Base-by-base conservation (phyloP, 305 asterid genomes). In the Solanum hybrid region DNA sequence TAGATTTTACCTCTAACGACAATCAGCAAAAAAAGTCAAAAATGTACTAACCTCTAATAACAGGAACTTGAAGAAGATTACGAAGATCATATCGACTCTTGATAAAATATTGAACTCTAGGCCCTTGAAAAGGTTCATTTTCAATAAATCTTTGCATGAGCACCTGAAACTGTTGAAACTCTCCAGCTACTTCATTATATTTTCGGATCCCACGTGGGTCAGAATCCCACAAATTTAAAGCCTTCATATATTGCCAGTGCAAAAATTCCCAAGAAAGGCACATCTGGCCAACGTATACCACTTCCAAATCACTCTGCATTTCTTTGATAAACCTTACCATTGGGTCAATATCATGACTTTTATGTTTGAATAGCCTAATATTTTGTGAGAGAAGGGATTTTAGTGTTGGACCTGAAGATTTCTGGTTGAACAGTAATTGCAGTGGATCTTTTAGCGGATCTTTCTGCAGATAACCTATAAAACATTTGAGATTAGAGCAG, bases 251-350 rank as follows among this genome's bases (percentile, higher is more conserved):
- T 91, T 97, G 97, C 99, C 98, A 96, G 37, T 95, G 96, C 90
- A 98, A 92, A 94, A 96, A 94, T 90, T 98, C 99, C 99, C 99
- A 98, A 0, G 99, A 97, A 64, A 95, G 97, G 91, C 99, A 97
- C 96, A 93, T 94, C 87, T 97, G 99, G 24, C 98, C 99, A 4
- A 97, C 98, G 89, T 98, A 98, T 3, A 98, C 97, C 57, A 92
- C 94, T 89, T 98, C 99, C 7, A 98, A 95, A 91, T 98, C 99
- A 57, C 96, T 93, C 92, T 95, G 93, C 89, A 97, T 76, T 91
- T 97, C 99, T 88, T 94, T 89, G 81, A 98, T 89, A 28, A 97
- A 94, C 94, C 94, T 95, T 90, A 91, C 94, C 97, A 92, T 94
- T 6, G 99, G 98, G 42, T 98, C 97, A 37, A 91, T 95, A 33